Evolutionary conservation across 163 green algal genomes (phyloP), one percentile per base, ranked within the genome.

Genomic region (Chlorella variabilis): DNA sequence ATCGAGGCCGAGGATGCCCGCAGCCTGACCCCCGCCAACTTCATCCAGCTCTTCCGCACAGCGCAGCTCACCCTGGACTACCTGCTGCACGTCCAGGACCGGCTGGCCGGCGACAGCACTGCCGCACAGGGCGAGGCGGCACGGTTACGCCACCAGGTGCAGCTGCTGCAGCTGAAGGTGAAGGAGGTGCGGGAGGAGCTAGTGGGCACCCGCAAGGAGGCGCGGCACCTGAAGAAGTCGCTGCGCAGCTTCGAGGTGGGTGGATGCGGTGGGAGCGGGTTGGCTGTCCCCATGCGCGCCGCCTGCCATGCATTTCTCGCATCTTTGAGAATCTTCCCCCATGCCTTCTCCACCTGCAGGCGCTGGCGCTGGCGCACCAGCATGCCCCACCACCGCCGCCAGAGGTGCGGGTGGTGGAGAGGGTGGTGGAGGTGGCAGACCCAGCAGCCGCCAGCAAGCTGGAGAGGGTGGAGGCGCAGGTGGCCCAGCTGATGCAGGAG

Each of bases 1-100:
- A 84, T 98, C 4, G 90, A 95, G 61, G 91, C 87, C 27, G 93
- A 98, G 88, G 84, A 91, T 78, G 2, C 84, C 49, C 70, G 80
- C 59, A 88, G 92, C 61, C 85, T 97, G n/a, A 94, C 87, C 13
- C 48, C 80, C 49, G 51, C 78, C 63, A 88, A 94, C 87, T 95
- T 96, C 67, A 41, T 91, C 42, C 94, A 94, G 83, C 83, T 96
- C 8, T 96, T 96, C 78, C 82, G 93, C 18, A 85, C 96, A 1
- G 83, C 88, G 25, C 95, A 98, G 91, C 90, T 98, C 75, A 91
- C 92, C 21, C 83, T 96, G 11, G 91, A 97, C 81, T 98, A 98
- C 83, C 86, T 98, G 81, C 89, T 98, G 39, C 92, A 96, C 63
- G 92, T 97, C 17, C 94, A 98, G 77, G 91, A 96, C 56, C 88